Base-by-base conservation (phyloP, 768 basidiomycete genomes). In the Lentinula aciculospora region DNA sequence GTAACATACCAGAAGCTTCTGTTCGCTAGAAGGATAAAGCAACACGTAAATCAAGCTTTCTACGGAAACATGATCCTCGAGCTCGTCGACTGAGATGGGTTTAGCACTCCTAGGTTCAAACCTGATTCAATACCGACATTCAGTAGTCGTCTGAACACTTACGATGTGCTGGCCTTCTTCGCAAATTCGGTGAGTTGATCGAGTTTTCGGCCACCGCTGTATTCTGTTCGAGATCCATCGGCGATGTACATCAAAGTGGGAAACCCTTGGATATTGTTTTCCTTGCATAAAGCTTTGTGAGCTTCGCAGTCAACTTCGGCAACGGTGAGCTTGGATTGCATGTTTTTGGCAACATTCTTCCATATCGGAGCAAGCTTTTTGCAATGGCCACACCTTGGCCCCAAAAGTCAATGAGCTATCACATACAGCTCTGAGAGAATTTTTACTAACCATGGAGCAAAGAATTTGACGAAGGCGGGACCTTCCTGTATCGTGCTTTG, bases 231-330 rank as follows among this genome's bases (percentile, higher is more conserved):
- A 2, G 74, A 71, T 2, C 78, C 85, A 7, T 81, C 67, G 12
- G 79, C 78, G 27, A 82, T 90, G 76, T 88, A 88, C 42, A 83
- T 71, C 40, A 98, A 73, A 49, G 88, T 91, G 0, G 96, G 96
- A 70, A 91, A 99, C 1, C 92, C 94, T 28, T 78, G 67, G 17
- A 99, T 79, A 2, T 77, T 80, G 57, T 93, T 77, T 12, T 71
- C 64, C 45, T 76, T 74, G 71, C 96, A 99, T 4, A 94, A 66
- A 0, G 76, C 69, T 40, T 76, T 74, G 63, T 94, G 74, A 0
- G 76, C 82, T 17, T 98, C 96, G 65, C 96, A 99, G 66, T 99
- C 83, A 13, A 99, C 87, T 60, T 96, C 85, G 2, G 86, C 94
- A 8, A 99, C 74, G 37, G 82, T 88, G 29, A 95, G 74, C 48